These are phyloP conservation scores for Coffea humblotiana DNA, from an alignment of 305 asterid species.

Conservation along the genomic window DNA sequence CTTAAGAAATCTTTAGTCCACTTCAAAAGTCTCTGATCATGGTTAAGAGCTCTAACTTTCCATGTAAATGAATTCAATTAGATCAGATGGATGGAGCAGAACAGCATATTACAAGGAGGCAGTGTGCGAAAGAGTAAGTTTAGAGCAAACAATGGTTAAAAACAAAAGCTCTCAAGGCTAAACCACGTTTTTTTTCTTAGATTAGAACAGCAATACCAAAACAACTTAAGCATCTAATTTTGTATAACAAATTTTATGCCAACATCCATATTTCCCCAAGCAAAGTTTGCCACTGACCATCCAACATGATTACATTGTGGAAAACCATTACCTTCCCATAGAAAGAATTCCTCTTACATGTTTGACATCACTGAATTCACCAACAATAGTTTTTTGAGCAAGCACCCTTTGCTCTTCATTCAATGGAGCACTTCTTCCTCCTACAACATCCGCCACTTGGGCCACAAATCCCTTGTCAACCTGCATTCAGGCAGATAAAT, in stretches of 20 bases:
- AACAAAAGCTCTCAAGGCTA: neutral
- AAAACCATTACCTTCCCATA: conserved; percentile 82
- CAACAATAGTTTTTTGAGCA: conserved; percentile 76
- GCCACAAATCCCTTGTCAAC: conserved; percentile 96
- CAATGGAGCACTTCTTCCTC: conserved; percentile 96
- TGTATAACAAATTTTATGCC: neutral
- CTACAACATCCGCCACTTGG: conserved; percentile 90
- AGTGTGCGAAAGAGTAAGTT: neutral
- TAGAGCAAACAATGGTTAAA: neutral
- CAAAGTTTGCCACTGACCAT: neutral
- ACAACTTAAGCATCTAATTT: neutral
- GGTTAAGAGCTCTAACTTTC: neutral
- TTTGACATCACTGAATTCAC: conserved; percentile 90
- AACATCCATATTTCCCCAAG: neutral
- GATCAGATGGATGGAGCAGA: neutral
- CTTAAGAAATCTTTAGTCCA: neutral
- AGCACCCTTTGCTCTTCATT: conserved; percentile 68
- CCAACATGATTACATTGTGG: neutral
- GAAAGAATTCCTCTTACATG: conserved; percentile 97
- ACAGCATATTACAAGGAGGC: neutral
- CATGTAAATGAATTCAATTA: neutral
- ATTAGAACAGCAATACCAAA: neutral
- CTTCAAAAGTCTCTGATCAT: neutral
- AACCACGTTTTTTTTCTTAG: neutral
- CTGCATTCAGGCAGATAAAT: conserved; percentile 37